Percentiles rank a stretch among this genome's conserved stretches.
Evolutionary conservation across 164 flowering plant species (phyloP).

Genomic region (Annona squamosa): DNA sequence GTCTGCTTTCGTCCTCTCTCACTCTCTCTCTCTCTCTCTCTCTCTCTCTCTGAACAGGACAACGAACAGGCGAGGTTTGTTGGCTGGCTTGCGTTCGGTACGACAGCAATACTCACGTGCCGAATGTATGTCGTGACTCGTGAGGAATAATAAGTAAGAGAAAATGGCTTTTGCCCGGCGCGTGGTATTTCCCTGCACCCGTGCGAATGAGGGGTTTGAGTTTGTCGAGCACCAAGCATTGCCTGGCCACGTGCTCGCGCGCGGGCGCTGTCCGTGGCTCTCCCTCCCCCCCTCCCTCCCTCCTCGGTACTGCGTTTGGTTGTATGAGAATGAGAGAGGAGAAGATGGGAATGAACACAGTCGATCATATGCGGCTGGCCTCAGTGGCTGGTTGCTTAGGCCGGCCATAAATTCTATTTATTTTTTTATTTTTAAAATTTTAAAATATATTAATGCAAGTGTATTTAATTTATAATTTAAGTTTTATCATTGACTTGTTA

Average conservation of each 20-base stretch:
- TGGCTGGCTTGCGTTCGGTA: neutral
- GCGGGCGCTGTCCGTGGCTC: neutral
- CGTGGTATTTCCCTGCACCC: neutral
- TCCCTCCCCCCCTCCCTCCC: neutral
- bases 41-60: no score
- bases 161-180: constrained; percentile 2
- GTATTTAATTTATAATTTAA: no score
- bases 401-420: no score
- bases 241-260: neutral
- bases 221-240: neutral
- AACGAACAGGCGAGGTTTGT: no score
- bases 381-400: no score
- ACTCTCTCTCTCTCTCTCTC: no score
- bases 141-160: neutral
- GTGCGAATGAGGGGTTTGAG: constrained; percentile 4
- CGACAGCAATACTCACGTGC: neutral
- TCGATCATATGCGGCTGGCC: no score
- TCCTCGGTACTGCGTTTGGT: neutral
- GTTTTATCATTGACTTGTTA: no score
- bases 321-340: neutral
- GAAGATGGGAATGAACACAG: neutral
- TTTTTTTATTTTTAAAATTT: no score
- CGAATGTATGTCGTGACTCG: neutral
- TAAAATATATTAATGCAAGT: no score
- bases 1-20: no score